These are phyloP conservation scores for Aspergillus transmontanensis DNA, from an alignment of 2,329 filamentous ascomycete species.

Conservation along the genomic window DNA sequence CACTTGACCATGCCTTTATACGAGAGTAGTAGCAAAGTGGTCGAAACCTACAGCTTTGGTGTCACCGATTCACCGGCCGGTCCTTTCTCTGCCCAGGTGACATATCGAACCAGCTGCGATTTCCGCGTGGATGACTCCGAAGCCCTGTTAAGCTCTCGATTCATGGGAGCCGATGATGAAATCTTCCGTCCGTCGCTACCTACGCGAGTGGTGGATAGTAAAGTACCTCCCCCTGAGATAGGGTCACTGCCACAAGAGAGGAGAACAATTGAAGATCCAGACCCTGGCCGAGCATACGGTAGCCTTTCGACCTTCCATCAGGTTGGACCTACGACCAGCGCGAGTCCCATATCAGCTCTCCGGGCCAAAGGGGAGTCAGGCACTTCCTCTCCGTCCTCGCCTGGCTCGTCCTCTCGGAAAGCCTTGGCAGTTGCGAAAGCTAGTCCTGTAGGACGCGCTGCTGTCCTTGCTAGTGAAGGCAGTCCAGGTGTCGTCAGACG, in stretches of 20 bases:
- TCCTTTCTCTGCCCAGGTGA: slow-evolving; percentile 76
- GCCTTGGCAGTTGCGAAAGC: slow-evolving; percentile 43
- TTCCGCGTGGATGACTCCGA: slow-evolving; percentile 93
- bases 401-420: slow-evolving; percentile 54
- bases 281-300: slow-evolving; percentile 80
- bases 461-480: slow-evolving; percentile 50
- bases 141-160: slow-evolving; percentile 84
- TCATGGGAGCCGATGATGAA: slow-evolving; percentile 87
- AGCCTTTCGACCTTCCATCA: slow-evolving; percentile 85
- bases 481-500: slow-evolving; percentile 61
- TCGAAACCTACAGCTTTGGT: slow-evolving; percentile 78
- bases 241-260: slow-evolving; percentile 74
- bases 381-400: slow-evolving; percentile 53
- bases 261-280: slow-evolving; percentile 52
- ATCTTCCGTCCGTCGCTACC: slow-evolving; percentile 80
- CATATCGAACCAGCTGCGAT: slow-evolving; percentile 84
- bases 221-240: slow-evolving; percentile 52
- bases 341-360: slow-evolving; percentile 83
- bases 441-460: slow-evolving; percentile 34
- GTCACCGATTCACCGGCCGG: slow-evolving; percentile 86
- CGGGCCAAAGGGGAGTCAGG: slow-evolving; percentile 64
- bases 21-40: slow-evolving; percentile 63
- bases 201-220: slow-evolving; percentile 48
- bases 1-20: slow-evolving; percentile 71
- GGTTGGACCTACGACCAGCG: slow-evolving; percentile 73